Evolutionary conservation across 202 grass and related monocot genomes (phyloP).

Genomic region (Carex arenaria): DNA sequence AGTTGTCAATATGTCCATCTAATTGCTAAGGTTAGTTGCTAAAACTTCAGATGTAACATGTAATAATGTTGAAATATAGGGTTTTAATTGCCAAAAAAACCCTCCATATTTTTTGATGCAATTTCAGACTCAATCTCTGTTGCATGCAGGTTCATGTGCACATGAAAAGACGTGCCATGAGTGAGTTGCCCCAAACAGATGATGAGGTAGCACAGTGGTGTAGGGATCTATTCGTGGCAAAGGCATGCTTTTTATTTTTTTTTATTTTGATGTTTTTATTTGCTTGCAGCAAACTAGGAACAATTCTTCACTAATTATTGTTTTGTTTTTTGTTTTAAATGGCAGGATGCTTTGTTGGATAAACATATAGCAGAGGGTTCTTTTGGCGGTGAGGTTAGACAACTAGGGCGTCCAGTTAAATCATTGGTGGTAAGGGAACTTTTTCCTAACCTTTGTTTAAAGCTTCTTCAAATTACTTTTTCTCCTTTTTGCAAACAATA

Average conservation of each 20-base stretch:
- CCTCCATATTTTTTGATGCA: background rate
- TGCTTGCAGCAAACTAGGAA: background rate
- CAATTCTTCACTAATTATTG: background rate
- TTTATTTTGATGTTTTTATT: background rate
- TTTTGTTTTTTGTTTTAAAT: slow-evolving; percentile 7
- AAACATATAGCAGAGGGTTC: slow-evolving; percentile 49
- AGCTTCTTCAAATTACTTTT: background rate
- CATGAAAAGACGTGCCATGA: slow-evolving; percentile 76
- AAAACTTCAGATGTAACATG: background rate
- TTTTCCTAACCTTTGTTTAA: background rate
- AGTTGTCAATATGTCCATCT: background rate
- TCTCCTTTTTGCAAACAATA: background rate
- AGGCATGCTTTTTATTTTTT: slow-evolving; percentile 34
- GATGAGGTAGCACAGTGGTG: slow-evolving; percentile 94
- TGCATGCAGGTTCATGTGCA: slow-evolving; percentile 71
- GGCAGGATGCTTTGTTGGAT: slow-evolving; percentile 59
- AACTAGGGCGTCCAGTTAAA: slow-evolving; percentile 51
- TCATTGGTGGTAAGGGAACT: slow-evolving; percentile 54
- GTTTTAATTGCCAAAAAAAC: background rate
- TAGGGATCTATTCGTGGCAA: slow-evolving; percentile 82
- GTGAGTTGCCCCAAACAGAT: slow-evolving; percentile 76
- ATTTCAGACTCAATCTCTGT: background rate
- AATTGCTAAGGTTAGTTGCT: background rate
- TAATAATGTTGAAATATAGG: background rate
- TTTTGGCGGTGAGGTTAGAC: slow-evolving; percentile 59